Conservation (phyloP, 2,329 filamentous ascomycete genomes). For the Colletotrichum gloeosporioides region DNA sequence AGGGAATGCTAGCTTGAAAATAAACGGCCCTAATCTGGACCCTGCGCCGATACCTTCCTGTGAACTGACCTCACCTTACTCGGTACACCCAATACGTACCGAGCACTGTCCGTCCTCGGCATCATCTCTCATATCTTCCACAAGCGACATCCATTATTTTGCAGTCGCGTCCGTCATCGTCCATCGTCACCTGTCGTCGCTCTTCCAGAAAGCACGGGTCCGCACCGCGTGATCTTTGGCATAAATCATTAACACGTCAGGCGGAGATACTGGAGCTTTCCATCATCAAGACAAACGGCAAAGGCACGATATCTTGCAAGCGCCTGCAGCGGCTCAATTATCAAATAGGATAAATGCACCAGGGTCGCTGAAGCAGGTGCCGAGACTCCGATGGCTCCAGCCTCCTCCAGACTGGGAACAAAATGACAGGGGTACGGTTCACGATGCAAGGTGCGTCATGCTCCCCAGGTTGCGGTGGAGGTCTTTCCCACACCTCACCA, state of each 20-base stretch:
- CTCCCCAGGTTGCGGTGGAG: conserved; percentile 10
- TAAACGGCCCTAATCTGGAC: conserved; percentile 20
- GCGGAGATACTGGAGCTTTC: background rate
- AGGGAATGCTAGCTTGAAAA: conserved; percentile 1
- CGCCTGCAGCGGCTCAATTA: conserved; percentile 2
- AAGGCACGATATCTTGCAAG: background rate
- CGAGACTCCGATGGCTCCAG: conserved; percentile 4
- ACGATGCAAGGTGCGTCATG: conserved; percentile 12
- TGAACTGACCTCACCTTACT: background rate
- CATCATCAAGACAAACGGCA: background rate
- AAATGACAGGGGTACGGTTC: conserved; percentile 1
- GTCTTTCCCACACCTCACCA: background rate
- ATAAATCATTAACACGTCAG: background rate
- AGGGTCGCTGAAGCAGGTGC: background rate
- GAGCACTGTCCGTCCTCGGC: background rate
- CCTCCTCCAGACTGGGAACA: background rate
- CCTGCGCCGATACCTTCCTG: background rate
- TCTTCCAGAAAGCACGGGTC: background rate
- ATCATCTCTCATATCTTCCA: background rate
- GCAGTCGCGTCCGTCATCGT: background rate
- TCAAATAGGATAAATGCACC: background rate
- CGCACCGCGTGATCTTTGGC: background rate
- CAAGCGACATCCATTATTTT: background rate
- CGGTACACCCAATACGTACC: background rate
- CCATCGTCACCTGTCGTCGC: background rate